Evolutionary conservation across 805 yeast species (phyloP), one percentile per base, ranked within the genome.

Genomic region (Candida quercuum): DNA sequence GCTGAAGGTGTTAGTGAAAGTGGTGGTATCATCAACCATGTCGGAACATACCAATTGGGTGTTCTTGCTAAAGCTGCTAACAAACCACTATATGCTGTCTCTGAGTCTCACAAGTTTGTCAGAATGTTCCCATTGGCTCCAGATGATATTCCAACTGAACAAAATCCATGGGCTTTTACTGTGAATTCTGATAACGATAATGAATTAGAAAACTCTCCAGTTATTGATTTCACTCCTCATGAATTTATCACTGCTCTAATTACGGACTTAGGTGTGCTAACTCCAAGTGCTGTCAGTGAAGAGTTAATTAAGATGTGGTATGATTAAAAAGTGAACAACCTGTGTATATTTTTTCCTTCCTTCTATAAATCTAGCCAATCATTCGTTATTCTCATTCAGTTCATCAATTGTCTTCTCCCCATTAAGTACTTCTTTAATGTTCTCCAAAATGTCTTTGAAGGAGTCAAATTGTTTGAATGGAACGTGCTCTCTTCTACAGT

Each of bases 1-100:
- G 99, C 99, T 1, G 99, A 93, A 63, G 99, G 99, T 49, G 99
- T 93, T 4, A 95, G 96, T 3, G 99, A 93, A 66, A 83, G 94
- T 58, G 99, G 99, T 39, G 99, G 99, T 24, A 87, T 94, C 33
- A 91, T 93, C 49, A 93, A 93, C 61, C 89, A 85, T 49, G 81
- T 93, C 44, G 99, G 99, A 6, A 81, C 95, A 2, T 93, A 86
- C 61, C 96, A 93, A 54, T 82, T 91, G 34, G 97, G 97, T 28
- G 91, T 93, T 32, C 65, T 93, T 41, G 96, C 98, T 3, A 82
- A 85, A 50, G 79, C 83, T 41, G 85, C 95, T 43, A 84, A 87
- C 57, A 91, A 87, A 58, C 99, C 98, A 5, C 75, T 93, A 32
- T 93, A 89, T 51, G 98, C 88, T 33, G 93, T 87, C 8, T 83